Evolutionary conservation across 306 rosid species (phyloP), one percentile per base, ranked within the genome.

Genomic region (Vachellia pachyceras): DNA sequence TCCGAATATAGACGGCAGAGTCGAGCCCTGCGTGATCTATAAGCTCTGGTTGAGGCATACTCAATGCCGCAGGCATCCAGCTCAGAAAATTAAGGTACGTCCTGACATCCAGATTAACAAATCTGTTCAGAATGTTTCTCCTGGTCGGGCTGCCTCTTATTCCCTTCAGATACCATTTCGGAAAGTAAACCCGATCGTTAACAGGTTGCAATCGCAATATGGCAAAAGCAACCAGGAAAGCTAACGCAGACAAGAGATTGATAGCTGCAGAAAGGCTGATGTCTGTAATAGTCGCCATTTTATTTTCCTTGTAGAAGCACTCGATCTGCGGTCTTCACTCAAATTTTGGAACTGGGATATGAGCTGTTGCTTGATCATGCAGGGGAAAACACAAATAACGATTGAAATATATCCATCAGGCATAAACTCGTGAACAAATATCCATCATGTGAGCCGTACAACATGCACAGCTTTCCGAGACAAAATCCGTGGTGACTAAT

Each of bases 21-120:
- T 95, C 98, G 47, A 95, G 92, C 23, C 98, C 98, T 29, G 33
- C 97, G 44, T 95, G 98, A 29, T 92, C 97, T 69, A 89, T 88
- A 23, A 95, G 95, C 90, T 92, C 98, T 1, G 90, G 95, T 60
- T 92, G 95, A 37, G 98, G 97, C 98, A 95, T 95, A 63, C 79
- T 86, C 86, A 92, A 80, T 14, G 97, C 98, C 10, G 98, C 97
- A 44, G 95, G 97, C 97, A 95, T 95, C 98, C 98, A 95, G 73
- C 88, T 92, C 61, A 91, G 87, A 72, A 29, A 95, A 86, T 83
- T 92, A 15, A 90, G 4, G 72, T 92, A 92, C 36, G 89, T 88
- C 4, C 75, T 71, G 14, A 33, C 42, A 52, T 95, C 95, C 81
- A 95, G 86, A 80, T 95, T 95, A 60, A 95, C 87, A 79, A 92